These are phyloP conservation scores for Saksenaea vasiformis DNA, from an alignment of 371 early-diverging fungal species.

Conservation along the genomic window DNA sequence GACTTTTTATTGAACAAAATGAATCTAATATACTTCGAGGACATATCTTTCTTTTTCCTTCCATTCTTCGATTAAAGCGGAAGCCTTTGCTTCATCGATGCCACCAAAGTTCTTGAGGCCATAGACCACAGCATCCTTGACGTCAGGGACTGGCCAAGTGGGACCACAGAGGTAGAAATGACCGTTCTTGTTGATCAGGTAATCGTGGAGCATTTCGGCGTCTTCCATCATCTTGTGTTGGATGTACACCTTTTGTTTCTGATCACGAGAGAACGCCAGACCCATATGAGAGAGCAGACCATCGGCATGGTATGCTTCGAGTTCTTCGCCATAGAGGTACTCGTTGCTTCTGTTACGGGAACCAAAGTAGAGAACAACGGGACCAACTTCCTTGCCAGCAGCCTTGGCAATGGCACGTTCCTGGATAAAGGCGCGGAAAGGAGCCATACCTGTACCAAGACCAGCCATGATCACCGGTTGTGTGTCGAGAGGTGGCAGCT, in stretches of 20 bases:
- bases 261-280: slow-evolving; percentile 93
- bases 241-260: slow-evolving; percentile 91
- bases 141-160: slow-evolving; percentile 94
- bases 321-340: slow-evolving; percentile 93
- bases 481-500: slow-evolving; percentile 77
- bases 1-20: not conserved
- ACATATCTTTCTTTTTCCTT: slow-evolving; percentile 92
- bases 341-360: slow-evolving; percentile 89
- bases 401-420: slow-evolving; percentile 81
- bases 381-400: slow-evolving; percentile 81
- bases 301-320: slow-evolving; percentile 89
- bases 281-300: slow-evolving; percentile 83
- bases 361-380: slow-evolving; percentile 94
- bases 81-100: slow-evolving; percentile 65
- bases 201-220: slow-evolving; percentile 68
- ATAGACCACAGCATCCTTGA: slow-evolving; percentile 86
- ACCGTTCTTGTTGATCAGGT: slow-evolving; percentile 74
- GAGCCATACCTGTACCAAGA: slow-evolving; percentile 97
- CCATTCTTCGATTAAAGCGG: slow-evolving; percentile 79
- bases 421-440: slow-evolving; percentile 95
- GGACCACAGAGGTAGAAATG: slow-evolving; percentile 95
- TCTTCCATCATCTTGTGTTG: slow-evolving; percentile 94
- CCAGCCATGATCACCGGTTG: slow-evolving; percentile 96
- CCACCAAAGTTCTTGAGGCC: slow-evolving; percentile 68
- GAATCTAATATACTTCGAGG: slow-evolving; percentile 83